Conservation (phyloP, 768 basidiomycete genomes). For the Pholiota molesta region DNA sequence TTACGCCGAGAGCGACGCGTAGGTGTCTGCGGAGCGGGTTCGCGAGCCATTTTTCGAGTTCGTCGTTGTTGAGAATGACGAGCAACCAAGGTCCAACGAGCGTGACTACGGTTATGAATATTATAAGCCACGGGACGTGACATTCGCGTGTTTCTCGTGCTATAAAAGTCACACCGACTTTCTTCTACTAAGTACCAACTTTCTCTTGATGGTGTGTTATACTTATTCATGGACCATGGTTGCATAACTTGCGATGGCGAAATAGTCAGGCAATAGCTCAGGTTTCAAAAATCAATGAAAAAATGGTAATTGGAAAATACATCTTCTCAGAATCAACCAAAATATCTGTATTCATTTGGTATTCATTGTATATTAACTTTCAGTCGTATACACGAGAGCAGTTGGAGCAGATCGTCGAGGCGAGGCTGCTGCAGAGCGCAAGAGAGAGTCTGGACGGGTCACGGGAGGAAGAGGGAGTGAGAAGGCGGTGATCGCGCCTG, state of each 20-base stretch:
- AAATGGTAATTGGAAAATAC: too few relatives aligned
- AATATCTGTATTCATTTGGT: too few relatives aligned
- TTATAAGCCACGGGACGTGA: not conserved
- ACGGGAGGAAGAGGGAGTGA: constrained; percentile 43
- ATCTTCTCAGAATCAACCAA: too few relatives aligned
- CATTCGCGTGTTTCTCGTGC: not conserved
- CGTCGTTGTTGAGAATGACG: not conserved
- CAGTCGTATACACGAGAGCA: constrained; percentile 81
- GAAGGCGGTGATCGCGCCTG: constrained; percentile 53
- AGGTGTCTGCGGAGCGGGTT: constrained; percentile 22
- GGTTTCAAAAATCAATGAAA: too few relatives aligned
- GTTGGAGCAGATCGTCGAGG: constrained; percentile 84
- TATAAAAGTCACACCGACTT: too few relatives aligned
- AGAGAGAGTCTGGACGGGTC: constrained; percentile 50
- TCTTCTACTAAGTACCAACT: too few relatives aligned
- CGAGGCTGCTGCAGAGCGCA: constrained; percentile 70
- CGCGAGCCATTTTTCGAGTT: not conserved
- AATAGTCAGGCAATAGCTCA: too few relatives aligned
- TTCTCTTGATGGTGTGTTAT: too few relatives aligned
- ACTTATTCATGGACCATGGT: too few relatives aligned
- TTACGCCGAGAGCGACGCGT: constrained; percentile 26
- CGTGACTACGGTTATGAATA: not conserved
- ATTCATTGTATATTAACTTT: constrained; percentile 94
- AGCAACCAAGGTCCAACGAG: too few relatives aligned
- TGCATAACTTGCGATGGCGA: too few relatives aligned